A percentile compares a stretch with the other conserved stretches of the same genome.
Evolutionary conservation across 768 basidiomycete genomes (phyloP).

Genomic region (Lactarius evosmus): DNA sequence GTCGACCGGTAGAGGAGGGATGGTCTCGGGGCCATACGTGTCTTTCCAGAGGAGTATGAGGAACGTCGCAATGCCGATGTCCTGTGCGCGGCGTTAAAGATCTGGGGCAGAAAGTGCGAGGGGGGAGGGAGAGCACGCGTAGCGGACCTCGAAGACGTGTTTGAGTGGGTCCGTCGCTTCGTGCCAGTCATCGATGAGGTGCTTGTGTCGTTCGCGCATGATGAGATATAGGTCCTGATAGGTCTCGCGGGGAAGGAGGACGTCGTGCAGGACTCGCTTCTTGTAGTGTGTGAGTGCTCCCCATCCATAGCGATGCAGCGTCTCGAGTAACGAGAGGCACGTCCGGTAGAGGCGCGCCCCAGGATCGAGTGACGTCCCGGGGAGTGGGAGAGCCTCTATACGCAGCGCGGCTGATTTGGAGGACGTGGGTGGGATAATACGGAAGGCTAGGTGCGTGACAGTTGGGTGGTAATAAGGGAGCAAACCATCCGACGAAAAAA

Average conservation of each 20-base stretch:
- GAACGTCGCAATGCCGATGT: constrained; percentile 93
- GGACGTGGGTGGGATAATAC: constrained; percentile 47
- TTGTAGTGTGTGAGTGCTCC: constrained; percentile 77
- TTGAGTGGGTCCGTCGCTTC: constrained; percentile 85
- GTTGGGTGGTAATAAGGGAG: constrained; percentile 92
- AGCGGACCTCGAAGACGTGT: constrained; percentile 80
- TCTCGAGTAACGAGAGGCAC: constrained; percentile 73
- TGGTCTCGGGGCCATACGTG: constrained; percentile 43
- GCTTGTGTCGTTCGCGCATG: constrained; percentile 82
- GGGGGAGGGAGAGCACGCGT: background rate
- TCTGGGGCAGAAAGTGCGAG: background rate
- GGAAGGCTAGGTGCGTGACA: constrained; percentile 76
- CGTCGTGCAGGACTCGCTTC: constrained; percentile 85
- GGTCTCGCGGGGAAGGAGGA: constrained; percentile 63
- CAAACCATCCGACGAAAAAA: constrained; percentile 41
- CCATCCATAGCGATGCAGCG: constrained; percentile 85
- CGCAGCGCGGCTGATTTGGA: constrained; percentile 39
- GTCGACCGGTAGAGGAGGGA: background rate
- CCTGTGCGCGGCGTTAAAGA: constrained; percentile 43
- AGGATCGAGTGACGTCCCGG: constrained; percentile 43
- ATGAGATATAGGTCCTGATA: constrained; percentile 91
- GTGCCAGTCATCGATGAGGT: constrained; percentile 69
- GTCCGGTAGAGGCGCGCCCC: constrained; percentile 77
- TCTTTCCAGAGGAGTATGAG: constrained; percentile 89
- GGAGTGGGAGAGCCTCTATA: constrained; percentile 57